Conservation (phyloP, 495 filamentous ascomycete species). For the Xylaria flabelliformis region DNA sequence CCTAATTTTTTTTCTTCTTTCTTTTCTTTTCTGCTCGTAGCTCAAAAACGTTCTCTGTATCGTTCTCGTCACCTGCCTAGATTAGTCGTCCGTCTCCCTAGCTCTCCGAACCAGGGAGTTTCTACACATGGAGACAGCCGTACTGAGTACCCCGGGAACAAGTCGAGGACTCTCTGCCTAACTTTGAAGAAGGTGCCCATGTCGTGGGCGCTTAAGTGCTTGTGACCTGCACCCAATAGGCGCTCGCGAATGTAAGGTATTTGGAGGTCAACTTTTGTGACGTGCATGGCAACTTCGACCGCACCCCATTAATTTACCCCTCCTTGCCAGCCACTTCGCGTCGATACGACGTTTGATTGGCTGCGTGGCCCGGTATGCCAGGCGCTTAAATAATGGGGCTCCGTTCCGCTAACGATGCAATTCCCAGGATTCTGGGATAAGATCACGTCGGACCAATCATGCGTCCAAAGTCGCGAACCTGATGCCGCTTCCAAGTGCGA, state of each 20-base stretch:
- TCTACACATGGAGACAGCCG: not conserved
- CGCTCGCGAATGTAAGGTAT: slow-evolving; percentile 2
- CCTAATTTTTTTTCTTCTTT: not conserved
- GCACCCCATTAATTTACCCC: slow-evolving; percentile 14
- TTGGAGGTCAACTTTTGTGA: not conserved
- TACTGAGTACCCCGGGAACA: not conserved
- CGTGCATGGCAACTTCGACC: no score
- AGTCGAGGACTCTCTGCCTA: not conserved
- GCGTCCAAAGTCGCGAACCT: not conserved
- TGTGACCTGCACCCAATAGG: slow-evolving; percentile 18
- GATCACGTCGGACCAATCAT: slow-evolving; percentile 21
- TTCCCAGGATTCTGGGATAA: slow-evolving; percentile 32
- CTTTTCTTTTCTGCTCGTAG: not conserved
- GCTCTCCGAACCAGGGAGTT: not conserved
- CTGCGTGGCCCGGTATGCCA: not conserved
- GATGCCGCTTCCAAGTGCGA: slow-evolving; percentile 4
- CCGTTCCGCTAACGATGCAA: slow-evolving; percentile 23
- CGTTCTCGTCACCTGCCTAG: slow-evolving; percentile 3
- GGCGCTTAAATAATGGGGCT: slow-evolving; percentile 26
- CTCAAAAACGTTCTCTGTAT: not conserved
- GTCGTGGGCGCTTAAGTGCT: slow-evolving; percentile 25
- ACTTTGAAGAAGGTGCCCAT: slow-evolving; percentile 10
- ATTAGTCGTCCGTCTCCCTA: not conserved
- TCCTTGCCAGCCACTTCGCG: slow-evolving; percentile 20
- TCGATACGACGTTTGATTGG: slow-evolving; percentile 13